Base-by-base conservation (phyloP, 169 alveolate genomes). In the Perkinsus olseni region DNA sequence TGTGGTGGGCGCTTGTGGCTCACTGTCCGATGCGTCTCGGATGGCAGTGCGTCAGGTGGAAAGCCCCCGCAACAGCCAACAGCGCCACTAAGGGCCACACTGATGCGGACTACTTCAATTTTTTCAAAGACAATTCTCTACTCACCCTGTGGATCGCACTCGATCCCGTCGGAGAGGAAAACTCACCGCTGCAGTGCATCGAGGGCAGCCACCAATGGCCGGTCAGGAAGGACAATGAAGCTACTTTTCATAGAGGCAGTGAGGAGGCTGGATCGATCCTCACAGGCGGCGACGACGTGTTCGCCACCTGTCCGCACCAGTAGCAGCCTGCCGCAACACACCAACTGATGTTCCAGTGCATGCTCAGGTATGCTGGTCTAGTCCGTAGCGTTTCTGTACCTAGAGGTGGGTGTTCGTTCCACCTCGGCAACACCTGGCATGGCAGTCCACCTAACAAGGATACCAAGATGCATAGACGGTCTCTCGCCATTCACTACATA, bases 141-240 rank as follows among this genome's bases (percentile, higher is more conserved):
- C 82, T 91, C 3, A 91, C 93, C 17, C 40, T 91, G 36, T 91
- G 93, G 93, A 91, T 91, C 74, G 74, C 93, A 1, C 74, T 91
- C 24, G 93, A 91, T n/a, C 82, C 38, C 74, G 93, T 51, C 82
- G 93, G 62, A 6, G 39, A 20, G 13, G 93, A 91, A 3, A 91
- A 91, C 74, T 48, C 82, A 39, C 82, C 62, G 21, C 74, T 91
- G 1, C 82, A 91, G 39, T 91, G 21, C 39, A 45, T 91, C 74
- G 74, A 36, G 74, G 93, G 93, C 6, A 37, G 39, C 1, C 92
- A 91, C 92, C 50, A 11, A 17, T 90, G 39, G 62, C 51, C 39
- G 39, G 92, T 38, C 1, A 24, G 39, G 36, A 38, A 34, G 48
- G 92, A 90, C 36, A 34, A 36, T 3, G 37, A 20, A 0, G 82